phyloP scores from a whole-genome alignment of 1,284 basidiomycete genomes.

The Leccinum solheimii region DNA sequence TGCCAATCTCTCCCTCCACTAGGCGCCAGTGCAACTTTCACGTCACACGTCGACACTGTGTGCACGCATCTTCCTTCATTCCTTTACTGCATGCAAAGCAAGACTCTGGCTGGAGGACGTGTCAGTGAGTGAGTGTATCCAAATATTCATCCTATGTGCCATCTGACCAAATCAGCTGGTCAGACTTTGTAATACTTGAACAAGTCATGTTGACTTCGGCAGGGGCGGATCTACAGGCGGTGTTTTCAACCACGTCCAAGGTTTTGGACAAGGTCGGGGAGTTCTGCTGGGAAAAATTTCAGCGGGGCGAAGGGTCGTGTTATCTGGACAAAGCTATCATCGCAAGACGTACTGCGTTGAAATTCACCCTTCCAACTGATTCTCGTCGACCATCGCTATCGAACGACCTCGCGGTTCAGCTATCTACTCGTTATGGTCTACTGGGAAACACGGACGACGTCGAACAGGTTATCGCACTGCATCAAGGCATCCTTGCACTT shows the following conservation, averaged over 20 bases:
- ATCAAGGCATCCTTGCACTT: neutral
- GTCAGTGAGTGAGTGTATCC: neutral
- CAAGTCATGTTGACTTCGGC: no score
- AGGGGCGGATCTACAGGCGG: no score
- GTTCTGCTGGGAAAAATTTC: neutral
- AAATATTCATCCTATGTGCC: neutral
- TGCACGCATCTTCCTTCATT: no score
- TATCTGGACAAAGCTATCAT: neutral
- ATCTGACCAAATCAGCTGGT: neutral
- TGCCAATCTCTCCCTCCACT: neutral
- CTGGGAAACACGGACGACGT: neutral
- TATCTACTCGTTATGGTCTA: neutral
- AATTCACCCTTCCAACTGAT: neutral
- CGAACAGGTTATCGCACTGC: neutral
- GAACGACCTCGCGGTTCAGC: neutral
- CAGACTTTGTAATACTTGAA: no score
- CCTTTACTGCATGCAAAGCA: neutral
- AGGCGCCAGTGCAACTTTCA: neutral
- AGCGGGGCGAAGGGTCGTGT: neutral
- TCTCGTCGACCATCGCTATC: neutral
- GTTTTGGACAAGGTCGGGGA: neutral
- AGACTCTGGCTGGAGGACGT: neutral
- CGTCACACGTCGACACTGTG: neutral
- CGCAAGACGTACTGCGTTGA: neutral
- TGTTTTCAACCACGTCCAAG: no score